Conservation (phyloP, 2,329 filamentous ascomycete species). For the Trichophyton rubrum region DNA sequence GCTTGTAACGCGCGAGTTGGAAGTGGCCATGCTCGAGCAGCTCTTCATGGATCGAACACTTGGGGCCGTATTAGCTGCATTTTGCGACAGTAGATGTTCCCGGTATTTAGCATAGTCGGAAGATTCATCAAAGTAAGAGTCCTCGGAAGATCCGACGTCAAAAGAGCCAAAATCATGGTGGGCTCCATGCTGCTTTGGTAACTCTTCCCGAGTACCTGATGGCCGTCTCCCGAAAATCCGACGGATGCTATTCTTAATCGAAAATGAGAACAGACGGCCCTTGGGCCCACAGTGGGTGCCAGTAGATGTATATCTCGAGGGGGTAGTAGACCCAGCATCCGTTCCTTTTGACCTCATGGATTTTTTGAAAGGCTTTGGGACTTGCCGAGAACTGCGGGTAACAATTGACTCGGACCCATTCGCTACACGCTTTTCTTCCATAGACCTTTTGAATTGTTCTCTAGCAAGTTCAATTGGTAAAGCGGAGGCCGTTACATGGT, state of each 20-base stretch:
- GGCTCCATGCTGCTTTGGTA: neutral
- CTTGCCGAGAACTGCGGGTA: slow-evolving; percentile 17
- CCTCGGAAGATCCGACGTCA: neutral
- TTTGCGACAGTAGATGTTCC: neutral
- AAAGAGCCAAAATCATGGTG: neutral
- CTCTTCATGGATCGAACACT: slow-evolving; percentile 20
- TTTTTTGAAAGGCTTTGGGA: slow-evolving; percentile 27
- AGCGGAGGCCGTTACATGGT: slow-evolving; percentile 15
- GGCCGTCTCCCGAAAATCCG: slow-evolving; percentile 29
- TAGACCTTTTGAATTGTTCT: slow-evolving; percentile 25
- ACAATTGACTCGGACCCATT: slow-evolving; percentile 8
- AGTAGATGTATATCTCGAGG: slow-evolving; percentile 7
- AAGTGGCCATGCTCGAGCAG: slow-evolving; percentile 25
- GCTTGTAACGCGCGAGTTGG: slow-evolving; percentile 36
- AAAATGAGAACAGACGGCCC: slow-evolving; percentile 29
- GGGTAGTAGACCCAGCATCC: neutral
- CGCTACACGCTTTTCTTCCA: slow-evolving; percentile 14
- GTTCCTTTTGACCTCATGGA: slow-evolving; percentile 20
- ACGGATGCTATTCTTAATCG: slow-evolving; percentile 31
- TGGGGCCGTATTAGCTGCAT: slow-evolving; percentile 8
- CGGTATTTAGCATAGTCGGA: neutral
- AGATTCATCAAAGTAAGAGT: neutral
- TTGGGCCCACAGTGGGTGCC: slow-evolving; percentile 15
- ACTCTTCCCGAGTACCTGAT: neutral
- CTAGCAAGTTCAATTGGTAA: slow-evolving; percentile 28